Evolutionary conservation across 306 rosid genomes (phyloP).

Genomic region (Prunus kanzakura): DNA sequence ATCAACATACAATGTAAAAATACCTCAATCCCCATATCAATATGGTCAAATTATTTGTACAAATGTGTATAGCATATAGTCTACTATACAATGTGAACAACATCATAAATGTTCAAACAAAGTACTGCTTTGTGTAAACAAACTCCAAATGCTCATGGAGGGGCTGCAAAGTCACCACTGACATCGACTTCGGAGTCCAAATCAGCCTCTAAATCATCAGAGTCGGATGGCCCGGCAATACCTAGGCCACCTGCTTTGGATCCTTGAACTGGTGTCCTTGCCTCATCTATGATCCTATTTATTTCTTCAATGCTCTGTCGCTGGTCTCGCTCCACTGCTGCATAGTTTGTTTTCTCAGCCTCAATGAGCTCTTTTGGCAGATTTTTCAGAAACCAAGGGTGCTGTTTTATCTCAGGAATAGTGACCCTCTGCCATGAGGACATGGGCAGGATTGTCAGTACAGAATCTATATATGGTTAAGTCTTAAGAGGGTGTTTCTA

Average conservation of each 20-base stretch:
- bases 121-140: background rate
- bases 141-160: constrained; percentile 22
- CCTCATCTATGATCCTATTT: constrained; percentile 58
- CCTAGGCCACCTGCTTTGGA: constrained; percentile 41
- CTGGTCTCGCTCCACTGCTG: constrained; percentile 29
- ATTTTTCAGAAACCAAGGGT: constrained; percentile 81
- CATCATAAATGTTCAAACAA: constrained; percentile 20
- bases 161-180: constrained; percentile 32
- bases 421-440: constrained; percentile 55
- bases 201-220: constrained; percentile 40
- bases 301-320: constrained; percentile 71
- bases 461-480: background rate
- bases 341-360: constrained; percentile 40
- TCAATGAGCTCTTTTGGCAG: constrained; percentile 61
- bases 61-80: constrained; percentile 14
- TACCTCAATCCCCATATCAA: constrained; percentile 24
- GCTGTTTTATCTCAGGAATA: constrained; percentile 71
- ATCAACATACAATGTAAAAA: background rate
- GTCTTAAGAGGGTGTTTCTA: background rate
- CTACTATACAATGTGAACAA: constrained; percentile 22
- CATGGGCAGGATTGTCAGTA: background rate
- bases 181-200: constrained; percentile 52
- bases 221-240: constrained; percentile 32
- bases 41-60: constrained; percentile 10
- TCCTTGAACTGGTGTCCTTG: constrained; percentile 50